Evolutionary conservation across 805 yeast species (phyloP).

Genomic region (Clavispora phyllophila): DNA sequence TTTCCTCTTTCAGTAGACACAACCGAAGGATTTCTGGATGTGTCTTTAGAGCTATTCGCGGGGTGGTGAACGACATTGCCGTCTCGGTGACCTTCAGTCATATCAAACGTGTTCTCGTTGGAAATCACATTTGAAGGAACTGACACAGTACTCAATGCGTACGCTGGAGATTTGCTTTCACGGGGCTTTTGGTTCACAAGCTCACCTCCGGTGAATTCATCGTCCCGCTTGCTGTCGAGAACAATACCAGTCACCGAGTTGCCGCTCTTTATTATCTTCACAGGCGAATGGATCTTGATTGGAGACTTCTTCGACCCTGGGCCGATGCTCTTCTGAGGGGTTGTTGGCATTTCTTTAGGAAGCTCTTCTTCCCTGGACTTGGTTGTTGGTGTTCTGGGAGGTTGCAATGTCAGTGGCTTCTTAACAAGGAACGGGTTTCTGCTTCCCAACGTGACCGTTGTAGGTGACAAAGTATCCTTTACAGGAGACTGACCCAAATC

Average conservation of each 20-base stretch:
- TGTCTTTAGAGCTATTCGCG: not conserved
- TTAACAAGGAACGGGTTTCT: not conserved
- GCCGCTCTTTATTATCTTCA: constrained; percentile 27
- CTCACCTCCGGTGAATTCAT: constrained; percentile 15
- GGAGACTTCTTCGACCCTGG: constrained; percentile 14
- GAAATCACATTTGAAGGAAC: constrained; percentile 22
- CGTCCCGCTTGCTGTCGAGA: constrained; percentile 9
- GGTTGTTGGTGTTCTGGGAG: not conserved
- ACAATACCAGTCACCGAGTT: constrained; percentile 23
- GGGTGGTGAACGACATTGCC: not conserved
- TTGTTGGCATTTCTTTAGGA: not conserved
- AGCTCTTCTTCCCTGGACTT: not conserved
- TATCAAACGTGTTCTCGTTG: not conserved
- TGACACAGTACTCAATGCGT: constrained; percentile 26
- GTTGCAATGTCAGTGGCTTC: not conserved
- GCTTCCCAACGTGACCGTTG: not conserved
- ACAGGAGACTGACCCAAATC: constrained; percentile 12
- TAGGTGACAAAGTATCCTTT: not conserved
- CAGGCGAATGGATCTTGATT: constrained; percentile 37
- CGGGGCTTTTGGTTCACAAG: constrained; percentile 22
- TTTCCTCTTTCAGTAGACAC: constrained; percentile 43
- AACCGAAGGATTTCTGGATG: constrained; percentile 1
- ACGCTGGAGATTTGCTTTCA: constrained; percentile 8
- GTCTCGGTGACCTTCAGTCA: not conserved
- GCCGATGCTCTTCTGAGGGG: not conserved